A percentile compares a stretch with the other conserved stretches of the same genome.
These are phyloP conservation scores for Cichorium intybus DNA, from an alignment of 140 eudicot species.

Conservation along the genomic window DNA sequence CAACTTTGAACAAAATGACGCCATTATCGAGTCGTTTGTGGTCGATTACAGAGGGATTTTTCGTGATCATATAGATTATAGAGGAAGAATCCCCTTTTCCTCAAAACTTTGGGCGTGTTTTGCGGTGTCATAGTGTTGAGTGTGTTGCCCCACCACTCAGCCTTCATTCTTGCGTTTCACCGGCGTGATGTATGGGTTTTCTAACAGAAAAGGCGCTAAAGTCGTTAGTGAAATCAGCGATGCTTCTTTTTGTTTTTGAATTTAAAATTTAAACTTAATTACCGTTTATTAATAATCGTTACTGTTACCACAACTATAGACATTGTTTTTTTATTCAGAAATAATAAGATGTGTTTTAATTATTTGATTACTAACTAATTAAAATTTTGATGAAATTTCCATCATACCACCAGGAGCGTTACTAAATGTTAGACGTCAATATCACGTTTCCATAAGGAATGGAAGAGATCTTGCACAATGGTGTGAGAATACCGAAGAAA, in stretches of 20 bases:
- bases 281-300: not conserved
- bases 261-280: no score
- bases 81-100: not conserved
- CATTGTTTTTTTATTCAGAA: not conserved
- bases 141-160: conserved; percentile 30
- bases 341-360: no score
- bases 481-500: no score
- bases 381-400: no score
- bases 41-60: conserved; percentile 1
- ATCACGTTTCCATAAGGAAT: no score
- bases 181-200: conserved; percentile 34
- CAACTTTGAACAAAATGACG: conserved; percentile 13
- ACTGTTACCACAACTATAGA: not conserved
- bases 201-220: conserved; percentile 28
- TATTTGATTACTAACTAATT: no score
- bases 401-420: no score
- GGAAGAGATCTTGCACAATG: no score
- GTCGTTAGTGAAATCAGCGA: conserved; percentile 14
- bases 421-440: no score
- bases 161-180: not conserved
- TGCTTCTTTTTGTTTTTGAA: not conserved
- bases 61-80: not conserved
- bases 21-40: conserved; percentile 14
- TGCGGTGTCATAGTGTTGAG: conserved; percentile 30
- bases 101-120: conserved; percentile 31